A percentile compares a stretch with the other conserved stretches of the same genome.
Conservation (phyloP, 192 early-diverging fungal genomes). For the Borealophlyctis nickersoniae region DNA sequence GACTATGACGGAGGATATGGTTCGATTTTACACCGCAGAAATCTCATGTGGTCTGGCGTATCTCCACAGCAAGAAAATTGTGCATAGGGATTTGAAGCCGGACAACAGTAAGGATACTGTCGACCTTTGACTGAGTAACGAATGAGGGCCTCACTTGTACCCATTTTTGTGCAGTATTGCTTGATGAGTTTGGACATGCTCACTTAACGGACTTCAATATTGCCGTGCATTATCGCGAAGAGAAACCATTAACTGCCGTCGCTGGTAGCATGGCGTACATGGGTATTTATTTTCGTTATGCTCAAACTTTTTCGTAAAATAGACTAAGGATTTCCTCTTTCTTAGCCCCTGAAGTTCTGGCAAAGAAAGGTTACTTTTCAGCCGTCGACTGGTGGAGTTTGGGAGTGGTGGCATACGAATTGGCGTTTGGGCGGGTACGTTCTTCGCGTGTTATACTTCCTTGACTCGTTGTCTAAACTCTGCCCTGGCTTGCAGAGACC, state of each 20-base stretch:
- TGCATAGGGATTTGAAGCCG: constrained; percentile 94
- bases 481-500: constrained; percentile 66
- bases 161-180: constrained; percentile 50
- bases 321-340: background rate
- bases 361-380: constrained; percentile 48
- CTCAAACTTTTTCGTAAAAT: background rate
- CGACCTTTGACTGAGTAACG: too few relatives aligned
- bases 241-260: constrained; percentile 71
- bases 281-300: constrained; percentile 43
- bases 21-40: constrained; percentile 89
- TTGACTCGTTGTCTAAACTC: background rate
- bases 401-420: constrained; percentile 74
- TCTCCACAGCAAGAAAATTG: constrained; percentile 76
- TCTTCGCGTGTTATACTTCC: background rate
- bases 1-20: constrained; percentile 69
- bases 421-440: constrained; percentile 71
- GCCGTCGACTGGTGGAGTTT: constrained; percentile 78
- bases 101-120: constrained; percentile 62
- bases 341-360: constrained; percentile 47
- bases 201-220: constrained; percentile 97
- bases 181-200: constrained; percentile 79
- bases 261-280: constrained; percentile 93
- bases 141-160: too few relatives aligned
- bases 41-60: constrained; percentile 75
- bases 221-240: constrained; percentile 68